Evolutionary conservation across 2,329 filamentous ascomycete species (phyloP).

Genomic region (Lasiodiplodia sp.): DNA sequence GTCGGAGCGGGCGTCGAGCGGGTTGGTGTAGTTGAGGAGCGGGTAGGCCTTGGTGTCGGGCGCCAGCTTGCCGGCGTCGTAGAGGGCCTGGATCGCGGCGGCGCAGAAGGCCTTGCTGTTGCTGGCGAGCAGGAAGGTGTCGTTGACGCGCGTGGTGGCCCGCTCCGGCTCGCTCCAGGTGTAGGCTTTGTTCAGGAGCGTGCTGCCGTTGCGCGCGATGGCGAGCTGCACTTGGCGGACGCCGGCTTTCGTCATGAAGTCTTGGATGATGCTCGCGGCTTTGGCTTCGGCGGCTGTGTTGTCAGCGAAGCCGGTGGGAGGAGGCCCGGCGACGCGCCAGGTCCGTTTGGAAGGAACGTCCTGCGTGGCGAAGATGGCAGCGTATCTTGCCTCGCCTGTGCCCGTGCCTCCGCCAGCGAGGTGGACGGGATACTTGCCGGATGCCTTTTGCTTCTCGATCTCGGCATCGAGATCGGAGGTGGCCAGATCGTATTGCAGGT

Average conservation of each 20-base stretch:
- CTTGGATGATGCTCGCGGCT: slow-evolving; percentile 30
- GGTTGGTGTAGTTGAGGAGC: slow-evolving; percentile 34
- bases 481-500: slow-evolving; percentile 32
- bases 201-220: slow-evolving; percentile 34
- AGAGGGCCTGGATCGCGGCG: slow-evolving; percentile 34
- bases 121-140: slow-evolving; percentile 39
- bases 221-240: slow-evolving; percentile 39
- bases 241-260: slow-evolving; percentile 35
- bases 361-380: slow-evolving; percentile 37
- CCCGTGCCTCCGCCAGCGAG: slow-evolving; percentile 35
- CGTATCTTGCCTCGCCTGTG: slow-evolving; percentile 32
- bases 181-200: slow-evolving; percentile 35
- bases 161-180: slow-evolving; percentile 37
- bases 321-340: slow-evolving; percentile 34
- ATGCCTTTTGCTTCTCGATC: slow-evolving; percentile 30
- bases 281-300: slow-evolving; percentile 29
- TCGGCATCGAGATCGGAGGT: slow-evolving; percentile 33
- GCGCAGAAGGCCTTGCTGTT: slow-evolving; percentile 38
- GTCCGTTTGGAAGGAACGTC: slow-evolving; percentile 32
- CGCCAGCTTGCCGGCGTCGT: slow-evolving; percentile 33
- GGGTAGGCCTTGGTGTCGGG: slow-evolving; percentile 35
- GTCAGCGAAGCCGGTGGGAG: slow-evolving; percentile 35
- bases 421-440: slow-evolving; percentile 34
- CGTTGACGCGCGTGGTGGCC: slow-evolving; percentile 24
- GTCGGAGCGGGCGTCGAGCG: slow-evolving; percentile 34